These are phyloP conservation scores for Penicillium odoratum DNA, from an alignment of 495 filamentous ascomycete species.

Conservation along the genomic window DNA sequence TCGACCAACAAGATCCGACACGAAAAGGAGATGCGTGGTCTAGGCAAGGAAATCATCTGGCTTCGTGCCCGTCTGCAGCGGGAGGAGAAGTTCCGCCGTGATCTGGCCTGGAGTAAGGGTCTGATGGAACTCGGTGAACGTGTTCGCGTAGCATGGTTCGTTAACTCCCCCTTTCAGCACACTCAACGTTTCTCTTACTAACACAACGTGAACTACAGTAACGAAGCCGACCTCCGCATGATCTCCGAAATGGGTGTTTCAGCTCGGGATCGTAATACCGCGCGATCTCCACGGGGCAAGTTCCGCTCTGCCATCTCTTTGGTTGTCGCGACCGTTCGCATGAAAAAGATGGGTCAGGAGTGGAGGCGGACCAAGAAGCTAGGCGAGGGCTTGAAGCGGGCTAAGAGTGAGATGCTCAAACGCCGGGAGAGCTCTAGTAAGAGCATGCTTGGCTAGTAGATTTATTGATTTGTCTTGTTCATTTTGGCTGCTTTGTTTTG, in stretches of 20 bases:
- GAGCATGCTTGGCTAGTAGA: slow-evolving; percentile 18
- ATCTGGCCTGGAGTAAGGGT: slow-evolving; percentile 79
- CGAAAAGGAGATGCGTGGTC: slow-evolving; percentile 75
- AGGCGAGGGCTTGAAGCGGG: slow-evolving; percentile 45
- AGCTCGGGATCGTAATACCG: slow-evolving; percentile 30
- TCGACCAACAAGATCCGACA: slow-evolving; percentile 59
- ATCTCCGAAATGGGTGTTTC: slow-evolving; percentile 76
- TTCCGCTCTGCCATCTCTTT: slow-evolving; percentile 51
- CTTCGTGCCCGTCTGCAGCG: slow-evolving; percentile 74
- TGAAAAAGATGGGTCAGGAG: slow-evolving; percentile 52
- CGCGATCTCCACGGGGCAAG: slow-evolving; percentile 40
- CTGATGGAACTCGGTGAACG: slow-evolving; percentile 73
- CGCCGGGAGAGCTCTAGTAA: slow-evolving; percentile 39
- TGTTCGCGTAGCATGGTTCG: slow-evolving; percentile 81
- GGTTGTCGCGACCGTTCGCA: slow-evolving; percentile 55
- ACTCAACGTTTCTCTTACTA: slow-evolving; percentile 13
- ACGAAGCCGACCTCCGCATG: slow-evolving; percentile 84
- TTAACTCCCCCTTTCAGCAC: slow-evolving; percentile 23
- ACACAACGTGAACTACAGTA: slow-evolving; percentile 55
- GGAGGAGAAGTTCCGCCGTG: slow-evolving; percentile 75
- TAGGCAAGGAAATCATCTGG: slow-evolving; percentile 88
- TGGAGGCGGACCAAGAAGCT: slow-evolving; percentile 52
- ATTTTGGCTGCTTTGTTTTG: slow-evolving; percentile 16
- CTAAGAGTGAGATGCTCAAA: slow-evolving; percentile 46
- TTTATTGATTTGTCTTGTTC: slow-evolving; percentile 12